Base-by-base conservation (phyloP, 2,329 filamentous ascomycete genomes). In the Aspergillus texensis region DNA sequence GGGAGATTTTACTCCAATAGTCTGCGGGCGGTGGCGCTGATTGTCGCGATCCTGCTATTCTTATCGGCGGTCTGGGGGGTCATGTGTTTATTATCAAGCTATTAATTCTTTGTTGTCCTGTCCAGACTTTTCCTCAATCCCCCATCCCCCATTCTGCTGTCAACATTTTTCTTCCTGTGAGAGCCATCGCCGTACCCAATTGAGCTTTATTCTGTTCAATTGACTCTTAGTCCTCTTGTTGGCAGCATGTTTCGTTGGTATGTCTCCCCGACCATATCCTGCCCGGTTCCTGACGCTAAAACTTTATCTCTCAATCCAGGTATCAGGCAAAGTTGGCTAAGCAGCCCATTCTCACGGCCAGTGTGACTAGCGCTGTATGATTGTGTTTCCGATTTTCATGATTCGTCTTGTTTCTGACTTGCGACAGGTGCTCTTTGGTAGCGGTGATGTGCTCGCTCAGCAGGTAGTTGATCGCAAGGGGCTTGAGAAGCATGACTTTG, bases 401-500 rank as follows among this genome's bases (percentile, higher is more conserved):
- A 34, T 32, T 41, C 6, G 9, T n/a, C 26, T n/a, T 4, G 34
- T 41, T 41, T 41, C 45, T 48, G 8, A 39, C n/a, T 14, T 48
- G 39, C 26, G 24, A 14, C 67, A 89, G 86, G 78, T 98, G 64
- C 89, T 99, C 67, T 99, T 98, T 77, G 94, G 91, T 63, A 92
- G 93, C 16, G 95, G 95, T 72, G 95, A 99, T 81, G 84, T 91
- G 65, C 89, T 96, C 69, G 93, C 95, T 43, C 95, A 99, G 80
- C 94, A 98, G 81, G 84, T 88, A 41, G 91, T 99, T 64, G 94
- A 98, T 81, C 89, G 88, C 78, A 89, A 86, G 73, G 94, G 93
- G 21, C 69, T 91, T 30, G 81, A 89, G 70, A 90, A 91, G 68
- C 94, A 99, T 77, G 90, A 94, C 73, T 74, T 79, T 61, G 77